Conservation (phyloP, 192 early-diverging fungal species). For the Linderina pennispora region DNA sequence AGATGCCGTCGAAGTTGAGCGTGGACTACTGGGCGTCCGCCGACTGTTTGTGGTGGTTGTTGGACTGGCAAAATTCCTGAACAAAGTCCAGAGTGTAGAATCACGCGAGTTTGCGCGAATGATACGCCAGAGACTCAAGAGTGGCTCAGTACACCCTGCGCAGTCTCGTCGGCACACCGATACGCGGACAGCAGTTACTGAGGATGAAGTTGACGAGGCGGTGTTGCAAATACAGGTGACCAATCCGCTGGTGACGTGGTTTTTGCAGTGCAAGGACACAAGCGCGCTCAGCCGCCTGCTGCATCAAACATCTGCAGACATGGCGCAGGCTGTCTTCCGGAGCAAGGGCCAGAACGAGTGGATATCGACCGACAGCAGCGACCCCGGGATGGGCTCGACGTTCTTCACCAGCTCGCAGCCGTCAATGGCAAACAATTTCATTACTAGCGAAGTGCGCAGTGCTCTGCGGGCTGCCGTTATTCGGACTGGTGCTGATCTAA, state of each 20-base stretch:
- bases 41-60: constrained; percentile 22
- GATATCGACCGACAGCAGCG: too few relatives aligned
- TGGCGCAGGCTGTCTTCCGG: constrained; percentile 15
- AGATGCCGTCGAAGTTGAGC: constrained; percentile 22
- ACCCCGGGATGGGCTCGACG: too few relatives aligned
- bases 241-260: constrained; percentile 24
- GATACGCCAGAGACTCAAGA: constrained; percentile 20
- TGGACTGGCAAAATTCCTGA: constrained; percentile 18
- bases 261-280: constrained; percentile 22
- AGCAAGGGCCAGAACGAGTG: background rate
- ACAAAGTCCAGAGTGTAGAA: constrained; percentile 5
- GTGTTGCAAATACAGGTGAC: constrained; percentile 23
- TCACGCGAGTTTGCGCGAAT: constrained; percentile 33
- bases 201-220: constrained; percentile 14
- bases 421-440: too few relatives aligned
- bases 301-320: constrained; percentile 23
- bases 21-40: constrained; percentile 13
- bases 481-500: constrained; percentile 20
- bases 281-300: constrained; percentile 19
- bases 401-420: too few relatives aligned
- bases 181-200: background rate
- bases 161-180: too few relatives aligned
- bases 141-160: too few relatives aligned
- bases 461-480: constrained; percentile 13
- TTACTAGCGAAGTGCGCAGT: constrained; percentile 8